Percentiles rank a stretch among this genome's conserved stretches.
phyloP scores from a whole-genome alignment of 2,329 filamentous ascomycete genomes.

The Fusarium poae region DNA sequence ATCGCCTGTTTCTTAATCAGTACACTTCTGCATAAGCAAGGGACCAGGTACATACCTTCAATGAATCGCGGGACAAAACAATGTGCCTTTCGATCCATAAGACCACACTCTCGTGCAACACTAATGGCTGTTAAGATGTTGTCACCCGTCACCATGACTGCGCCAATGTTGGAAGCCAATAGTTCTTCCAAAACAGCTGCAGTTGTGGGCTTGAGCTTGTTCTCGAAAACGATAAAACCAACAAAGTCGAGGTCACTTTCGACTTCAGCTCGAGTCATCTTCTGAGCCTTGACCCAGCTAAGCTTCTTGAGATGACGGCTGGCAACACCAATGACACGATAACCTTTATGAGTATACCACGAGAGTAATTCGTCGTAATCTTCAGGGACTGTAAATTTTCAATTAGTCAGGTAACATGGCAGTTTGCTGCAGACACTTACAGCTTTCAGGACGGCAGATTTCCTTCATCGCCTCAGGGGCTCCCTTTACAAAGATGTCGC shows the following conservation, averaged over 20 bases:
- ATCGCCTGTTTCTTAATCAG: slow-evolving; percentile 65
- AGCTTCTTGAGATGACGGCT: slow-evolving; percentile 88
- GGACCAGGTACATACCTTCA: slow-evolving; percentile 65
- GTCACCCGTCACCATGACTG: slow-evolving; percentile 97
- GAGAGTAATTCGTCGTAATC: slow-evolving; percentile 92
- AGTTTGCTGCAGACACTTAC: slow-evolving; percentile 60
- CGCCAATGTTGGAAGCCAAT: slow-evolving; percentile 83
- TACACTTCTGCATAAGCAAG: neutral
- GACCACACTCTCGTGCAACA: slow-evolving; percentile 88
- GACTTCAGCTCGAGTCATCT: slow-evolving; percentile 88
- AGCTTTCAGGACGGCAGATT: slow-evolving; percentile 86
- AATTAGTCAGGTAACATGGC: slow-evolving; percentile 36
- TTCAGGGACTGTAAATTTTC: slow-evolving; percentile 70
- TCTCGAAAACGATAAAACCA: slow-evolving; percentile 98
- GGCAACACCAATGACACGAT: slow-evolving; percentile 95
- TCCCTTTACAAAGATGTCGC: slow-evolving; percentile 93
- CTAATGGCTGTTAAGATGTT: slow-evolving; percentile 98
- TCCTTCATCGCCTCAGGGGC: slow-evolving; percentile 97
- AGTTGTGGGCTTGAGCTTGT: slow-evolving; percentile 94
- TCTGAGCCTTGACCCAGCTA: slow-evolving; percentile 94
- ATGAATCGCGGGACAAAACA: slow-evolving; percentile 94
- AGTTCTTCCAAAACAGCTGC: slow-evolving; percentile 85
- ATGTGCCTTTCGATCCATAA: slow-evolving; percentile 84
- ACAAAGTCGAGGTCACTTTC: slow-evolving; percentile 88
- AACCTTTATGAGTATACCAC: slow-evolving; percentile 95